Percentiles rank a stretch among this genome's conserved stretches.
Evolutionary conservation across 2,329 filamentous ascomycete genomes (phyloP).

Genomic region (Phialemoniopsis sp.): DNA sequence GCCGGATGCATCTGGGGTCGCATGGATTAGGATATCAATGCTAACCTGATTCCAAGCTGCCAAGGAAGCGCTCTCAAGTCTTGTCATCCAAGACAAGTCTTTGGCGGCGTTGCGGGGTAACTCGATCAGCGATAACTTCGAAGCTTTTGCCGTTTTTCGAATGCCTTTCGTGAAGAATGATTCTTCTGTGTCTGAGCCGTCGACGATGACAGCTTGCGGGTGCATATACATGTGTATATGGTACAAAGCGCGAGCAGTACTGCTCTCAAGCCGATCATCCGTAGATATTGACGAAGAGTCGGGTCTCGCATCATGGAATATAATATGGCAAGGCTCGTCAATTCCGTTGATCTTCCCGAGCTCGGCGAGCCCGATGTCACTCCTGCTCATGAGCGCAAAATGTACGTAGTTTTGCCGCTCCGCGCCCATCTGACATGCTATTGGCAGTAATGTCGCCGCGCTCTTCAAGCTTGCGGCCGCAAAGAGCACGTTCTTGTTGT

Average conservation of each 20-base stretch:
- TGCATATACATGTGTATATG: conserved; percentile 72
- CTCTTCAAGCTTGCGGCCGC: conserved; percentile 72
- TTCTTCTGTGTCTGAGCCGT: conserved; percentile 65
- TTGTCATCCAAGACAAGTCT: conserved; percentile 71
- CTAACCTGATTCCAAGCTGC: conserved; percentile 72
- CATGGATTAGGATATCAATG: conserved; percentile 82
- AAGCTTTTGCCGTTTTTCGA: conserved; percentile 44
- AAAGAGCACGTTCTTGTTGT: conserved; percentile 74
- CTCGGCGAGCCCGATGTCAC: conserved; percentile 63
- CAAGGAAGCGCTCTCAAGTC: conserved; percentile 70
- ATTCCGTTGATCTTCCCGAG: conserved; percentile 77
- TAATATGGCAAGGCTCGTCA: conserved; percentile 63
- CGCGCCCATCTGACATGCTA: conserved; percentile 82
- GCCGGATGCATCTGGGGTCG: conserved; percentile 64
- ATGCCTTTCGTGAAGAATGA: conserved; percentile 60
- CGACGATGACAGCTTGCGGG: conserved; percentile 72
- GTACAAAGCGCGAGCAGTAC: conserved; percentile 60
- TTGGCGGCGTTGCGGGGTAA: conserved; percentile 62
- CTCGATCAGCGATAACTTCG: conserved; percentile 65
- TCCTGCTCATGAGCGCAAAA: conserved; percentile 72
- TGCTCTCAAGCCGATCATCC: conserved; percentile 62
- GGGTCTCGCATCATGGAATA: conserved; percentile 68
- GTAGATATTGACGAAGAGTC: conserved; percentile 69
- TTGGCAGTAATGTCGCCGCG: conserved; percentile 66
- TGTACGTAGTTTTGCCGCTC: conserved; percentile 72